Conservation (phyloP, 2,329 filamentous ascomycete genomes). For the Moelleriella libera region DNA sequence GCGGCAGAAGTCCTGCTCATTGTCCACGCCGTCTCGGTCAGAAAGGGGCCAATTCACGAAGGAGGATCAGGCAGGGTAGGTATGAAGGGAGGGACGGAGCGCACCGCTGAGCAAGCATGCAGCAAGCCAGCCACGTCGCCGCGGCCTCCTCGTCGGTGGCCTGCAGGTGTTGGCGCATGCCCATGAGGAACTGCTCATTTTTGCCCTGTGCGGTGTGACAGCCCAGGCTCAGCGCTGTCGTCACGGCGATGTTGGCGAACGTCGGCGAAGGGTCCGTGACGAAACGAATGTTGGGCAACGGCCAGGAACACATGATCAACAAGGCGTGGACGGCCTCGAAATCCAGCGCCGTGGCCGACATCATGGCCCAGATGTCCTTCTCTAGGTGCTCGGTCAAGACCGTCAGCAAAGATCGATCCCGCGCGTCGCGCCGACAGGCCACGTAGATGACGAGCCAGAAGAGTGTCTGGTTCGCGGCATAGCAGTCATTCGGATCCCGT, state of each 20-base stretch:
- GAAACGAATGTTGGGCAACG: constrained; percentile 35
- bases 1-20: constrained; percentile 21
- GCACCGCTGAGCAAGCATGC: constrained; percentile 35
- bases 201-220: constrained; percentile 38
- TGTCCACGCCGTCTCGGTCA: not conserved
- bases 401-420: constrained; percentile 23
- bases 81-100: not conserved
- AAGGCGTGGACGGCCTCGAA: constrained; percentile 36
- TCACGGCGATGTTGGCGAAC: constrained; percentile 31
- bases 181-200: constrained; percentile 32
- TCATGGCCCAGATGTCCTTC: constrained; percentile 28
- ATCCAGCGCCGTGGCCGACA: constrained; percentile 27
- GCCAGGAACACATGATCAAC: constrained; percentile 36
- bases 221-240: constrained; percentile 32
- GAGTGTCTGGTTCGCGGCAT: constrained; percentile 29
- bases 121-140: constrained; percentile 38
- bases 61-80: not conserved
- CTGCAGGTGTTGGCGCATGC: constrained; percentile 24
- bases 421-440: constrained; percentile 33
- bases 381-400: constrained; percentile 32
- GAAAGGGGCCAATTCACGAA: not conserved
- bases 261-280: constrained; percentile 34
- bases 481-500: constrained; percentile 35
- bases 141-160: constrained; percentile 37
- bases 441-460: constrained; percentile 42